Percentiles rank a stretch among this genome's conserved stretches.
Evolutionary conservation across 495 filamentous ascomycete species (phyloP).

Genomic region (Elaphomyces granulatus): DNA sequence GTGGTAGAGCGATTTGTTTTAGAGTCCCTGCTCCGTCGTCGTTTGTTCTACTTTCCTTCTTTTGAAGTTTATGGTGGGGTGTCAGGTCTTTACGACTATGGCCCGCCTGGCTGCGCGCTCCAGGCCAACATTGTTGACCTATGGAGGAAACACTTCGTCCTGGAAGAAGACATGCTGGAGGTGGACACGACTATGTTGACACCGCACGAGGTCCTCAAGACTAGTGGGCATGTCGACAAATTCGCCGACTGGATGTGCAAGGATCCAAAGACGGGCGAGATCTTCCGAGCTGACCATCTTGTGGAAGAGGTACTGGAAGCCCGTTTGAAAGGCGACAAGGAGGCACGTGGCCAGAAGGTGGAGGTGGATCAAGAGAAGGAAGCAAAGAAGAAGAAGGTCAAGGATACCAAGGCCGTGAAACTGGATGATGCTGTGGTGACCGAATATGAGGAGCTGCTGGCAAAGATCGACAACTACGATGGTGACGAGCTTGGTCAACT

Average conservation of each 20-base stretch:
- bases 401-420: slow-evolving; percentile 42
- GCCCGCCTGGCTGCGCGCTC: slow-evolving; percentile 65
- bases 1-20: slow-evolving; percentile 66
- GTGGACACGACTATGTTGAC: slow-evolving; percentile 77
- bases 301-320: slow-evolving; percentile 84
- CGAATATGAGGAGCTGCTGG: slow-evolving; percentile 55
- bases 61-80: slow-evolving; percentile 92
- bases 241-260: slow-evolving; percentile 99
- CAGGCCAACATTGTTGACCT: slow-evolving; percentile 75
- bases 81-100: slow-evolving; percentile 74
- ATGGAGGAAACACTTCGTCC: slow-evolving; percentile 87
- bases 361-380: slow-evolving; percentile 51
- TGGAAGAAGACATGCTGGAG: slow-evolving; percentile 86
- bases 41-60: slow-evolving; percentile 86
- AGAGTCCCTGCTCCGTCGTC: slow-evolving; percentile 71
- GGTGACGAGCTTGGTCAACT: slow-evolving; percentile 48
- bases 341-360: slow-evolving; percentile 57
- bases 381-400: slow-evolving; percentile 51
- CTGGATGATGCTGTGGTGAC: slow-evolving; percentile 47
- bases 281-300: slow-evolving; percentile 88
- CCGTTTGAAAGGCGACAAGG: slow-evolving; percentile 66
- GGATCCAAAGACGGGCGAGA: slow-evolving; percentile 93
- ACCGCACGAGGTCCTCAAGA: slow-evolving; percentile 85
- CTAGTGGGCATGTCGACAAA: slow-evolving; percentile 91
- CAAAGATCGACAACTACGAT: slow-evolving; percentile 58